These are phyloP conservation scores for Neurospora sp. DNA, from an alignment of 495 filamentous ascomycete genomes.

Conservation along the genomic window DNA sequence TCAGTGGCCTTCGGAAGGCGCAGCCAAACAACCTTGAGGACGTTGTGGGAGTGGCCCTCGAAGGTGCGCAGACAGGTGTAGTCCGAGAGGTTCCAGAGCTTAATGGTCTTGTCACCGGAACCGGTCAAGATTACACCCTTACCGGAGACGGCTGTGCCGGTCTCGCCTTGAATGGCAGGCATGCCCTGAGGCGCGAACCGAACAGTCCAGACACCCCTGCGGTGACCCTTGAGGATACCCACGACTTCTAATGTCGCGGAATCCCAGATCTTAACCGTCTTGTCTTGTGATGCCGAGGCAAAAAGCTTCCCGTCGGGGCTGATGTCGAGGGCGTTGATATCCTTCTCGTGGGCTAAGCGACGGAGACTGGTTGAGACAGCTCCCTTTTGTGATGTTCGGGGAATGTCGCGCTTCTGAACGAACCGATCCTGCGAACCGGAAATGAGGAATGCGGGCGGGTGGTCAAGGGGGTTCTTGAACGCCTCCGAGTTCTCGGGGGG, in stretches of 20 bases:
- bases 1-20: constrained; percentile 38
- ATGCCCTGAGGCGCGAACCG: constrained; percentile 73
- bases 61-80: constrained; percentile 90
- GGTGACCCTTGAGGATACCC: constrained; percentile 84
- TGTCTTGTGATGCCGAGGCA: constrained; percentile 92
- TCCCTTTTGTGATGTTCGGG: constrained; percentile 30
- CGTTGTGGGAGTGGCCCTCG: constrained; percentile 91
- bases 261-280: constrained; percentile 94
- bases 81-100: constrained; percentile 88
- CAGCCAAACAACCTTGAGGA: constrained; percentile 89
- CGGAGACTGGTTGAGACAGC: constrained; percentile 57
- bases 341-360: constrained; percentile 92
- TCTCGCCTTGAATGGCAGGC: constrained; percentile 59
- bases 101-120: constrained; percentile 89
- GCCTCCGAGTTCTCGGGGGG: constrained; percentile 58
- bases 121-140: constrained; percentile 78
- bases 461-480: constrained; percentile 53
- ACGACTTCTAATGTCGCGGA: constrained; percentile 76
- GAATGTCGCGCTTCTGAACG: constrained; percentile 80
- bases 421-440: constrained; percentile 93
- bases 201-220: constrained; percentile 90
- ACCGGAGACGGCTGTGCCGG: constrained; percentile 46
- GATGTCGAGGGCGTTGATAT: constrained; percentile 91
- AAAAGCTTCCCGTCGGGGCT: constrained; percentile 61
- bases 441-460: constrained; percentile 74